Evolutionary conservation across 805 yeast genomes (phyloP).

Genomic region (Wilhelminamyces savonicus): DNA sequence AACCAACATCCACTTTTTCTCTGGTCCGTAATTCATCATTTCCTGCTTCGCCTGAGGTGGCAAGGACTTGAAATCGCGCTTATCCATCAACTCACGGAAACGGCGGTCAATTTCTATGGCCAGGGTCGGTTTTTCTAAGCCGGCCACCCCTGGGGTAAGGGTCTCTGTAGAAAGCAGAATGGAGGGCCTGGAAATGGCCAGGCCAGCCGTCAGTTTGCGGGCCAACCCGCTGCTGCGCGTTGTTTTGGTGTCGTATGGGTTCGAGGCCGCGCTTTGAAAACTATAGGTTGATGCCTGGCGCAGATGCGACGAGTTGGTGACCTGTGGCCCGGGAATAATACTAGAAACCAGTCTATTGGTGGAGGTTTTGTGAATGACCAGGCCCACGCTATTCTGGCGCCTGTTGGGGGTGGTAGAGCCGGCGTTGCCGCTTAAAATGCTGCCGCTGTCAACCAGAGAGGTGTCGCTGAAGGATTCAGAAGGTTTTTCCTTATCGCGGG

Average conservation of each 20-base stretch:
- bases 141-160: conserved; percentile 10
- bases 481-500: conserved; percentile 9
- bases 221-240: conserved; percentile 1
- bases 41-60: conserved; percentile 72
- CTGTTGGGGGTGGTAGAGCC: conserved; percentile 2
- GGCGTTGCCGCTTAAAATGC: conserved; percentile 20
- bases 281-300: conserved; percentile 37
- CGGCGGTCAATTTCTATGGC: conserved; percentile 61
- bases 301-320: conserved; percentile 27
- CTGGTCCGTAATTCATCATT: conserved; percentile 65
- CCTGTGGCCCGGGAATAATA: conserved; percentile 24
- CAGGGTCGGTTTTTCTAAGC: conserved; percentile 62
- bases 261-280: conserved; percentile 18
- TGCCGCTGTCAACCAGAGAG: conserved; percentile 26
- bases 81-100: conserved; percentile 76
- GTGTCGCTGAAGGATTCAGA: conserved; percentile 20
- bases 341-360: conserved; percentile 11
- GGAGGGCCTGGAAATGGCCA: conserved; percentile 23
- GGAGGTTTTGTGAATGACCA: conserved; percentile 7
- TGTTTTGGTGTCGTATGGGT: conserved; percentile 25
- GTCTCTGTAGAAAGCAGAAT: conserved; percentile 10
- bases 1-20: conserved; percentile 87
- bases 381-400: conserved; percentile 7
- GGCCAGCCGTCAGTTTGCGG: conserved; percentile 9
- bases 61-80: conserved; percentile 66